Percentiles rank a stretch among this genome's conserved stretches.
These are phyloP conservation scores for Neofusicoccum sp. DNA, from an alignment of 2,329 filamentous ascomycete species.

Conservation along the genomic window DNA sequence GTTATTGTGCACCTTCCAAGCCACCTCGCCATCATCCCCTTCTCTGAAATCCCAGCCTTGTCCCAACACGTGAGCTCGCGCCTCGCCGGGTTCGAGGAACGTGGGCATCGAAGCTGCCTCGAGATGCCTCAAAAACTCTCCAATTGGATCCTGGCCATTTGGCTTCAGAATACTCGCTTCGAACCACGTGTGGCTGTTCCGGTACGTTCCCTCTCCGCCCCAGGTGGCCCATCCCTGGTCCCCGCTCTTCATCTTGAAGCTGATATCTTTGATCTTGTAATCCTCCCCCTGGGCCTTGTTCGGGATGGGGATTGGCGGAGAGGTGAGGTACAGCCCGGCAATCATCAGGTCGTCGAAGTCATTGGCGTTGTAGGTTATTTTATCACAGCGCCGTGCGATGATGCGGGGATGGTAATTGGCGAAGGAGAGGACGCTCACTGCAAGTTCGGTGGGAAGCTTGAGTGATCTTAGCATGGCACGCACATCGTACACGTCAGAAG, in stretches of 20 bases:
- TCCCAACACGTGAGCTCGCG: not conserved
- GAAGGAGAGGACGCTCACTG: not conserved
- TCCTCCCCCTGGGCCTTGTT: not conserved
- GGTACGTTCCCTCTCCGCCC: not conserved
- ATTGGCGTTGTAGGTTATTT: not conserved
- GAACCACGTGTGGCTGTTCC: not conserved
- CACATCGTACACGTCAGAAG: no score
- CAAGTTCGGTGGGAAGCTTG: constrained; percentile 32
- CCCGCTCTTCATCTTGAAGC: not conserved
- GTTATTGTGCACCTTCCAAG: not conserved
- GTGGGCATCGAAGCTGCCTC: no score
- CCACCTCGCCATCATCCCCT: not conserved
- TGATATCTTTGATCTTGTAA: not conserved
- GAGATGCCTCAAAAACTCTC: not conserved
- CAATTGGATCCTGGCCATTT: not conserved
- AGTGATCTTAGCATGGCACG: no score
- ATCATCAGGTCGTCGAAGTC: not conserved
- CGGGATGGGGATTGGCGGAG: not conserved
- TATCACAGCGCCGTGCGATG: fast-evolving
- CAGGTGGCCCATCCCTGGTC: not conserved
- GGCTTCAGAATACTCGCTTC: not conserved
- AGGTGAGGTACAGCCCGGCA: not conserved
- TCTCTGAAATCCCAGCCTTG: not conserved
- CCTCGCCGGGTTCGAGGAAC: not conserved
- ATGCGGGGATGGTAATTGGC: not conserved